Conservation (phyloP, 305 asterid species). For the Fraxinus paxiana region DNA sequence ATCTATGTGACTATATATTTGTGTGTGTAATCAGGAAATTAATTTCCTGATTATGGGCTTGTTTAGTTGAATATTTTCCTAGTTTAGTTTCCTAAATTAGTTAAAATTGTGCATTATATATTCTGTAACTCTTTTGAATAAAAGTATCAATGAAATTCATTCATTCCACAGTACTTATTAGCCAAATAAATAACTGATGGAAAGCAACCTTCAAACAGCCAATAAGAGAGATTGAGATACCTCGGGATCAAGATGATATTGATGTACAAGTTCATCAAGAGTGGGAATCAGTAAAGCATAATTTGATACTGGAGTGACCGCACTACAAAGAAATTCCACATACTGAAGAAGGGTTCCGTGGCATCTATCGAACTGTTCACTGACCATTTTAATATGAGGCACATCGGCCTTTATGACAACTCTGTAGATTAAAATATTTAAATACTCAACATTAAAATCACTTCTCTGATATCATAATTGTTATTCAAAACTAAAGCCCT, state of each 20-base stretch:
- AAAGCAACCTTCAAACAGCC: slow-evolving; percentile 17
- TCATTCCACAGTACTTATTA: neutral
- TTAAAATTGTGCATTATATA: neutral
- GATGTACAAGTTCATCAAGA: slow-evolving; percentile 88
- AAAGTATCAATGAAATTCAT: neutral
- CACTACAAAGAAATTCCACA: slow-evolving; percentile 91
- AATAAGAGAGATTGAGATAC: slow-evolving; percentile 38
- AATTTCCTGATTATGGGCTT: neutral
- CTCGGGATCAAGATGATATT: slow-evolving; percentile 98
- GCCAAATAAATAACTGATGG: slow-evolving; percentile 2
- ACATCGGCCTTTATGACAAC: slow-evolving; percentile 82
- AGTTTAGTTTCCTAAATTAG: neutral
- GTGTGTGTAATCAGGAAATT: neutral
- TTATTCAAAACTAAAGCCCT: slow-evolving; percentile 1
- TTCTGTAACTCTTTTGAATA: neutral
- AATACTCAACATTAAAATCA: slow-evolving; percentile 10
- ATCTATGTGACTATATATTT: neutral
- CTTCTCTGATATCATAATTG: slow-evolving; percentile 1
- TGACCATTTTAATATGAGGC: slow-evolving; percentile 89
- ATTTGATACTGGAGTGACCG: slow-evolving; percentile 66
- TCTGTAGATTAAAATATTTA: slow-evolving; percentile 43
- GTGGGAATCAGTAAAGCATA: slow-evolving; percentile 85
- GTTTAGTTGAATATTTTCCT: neutral
- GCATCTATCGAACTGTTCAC: slow-evolving; percentile 98
- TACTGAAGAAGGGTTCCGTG: slow-evolving; percentile 98